Evolutionary conservation across 176 grass and related monocot species (phyloP).

Genomic region (Saccharum spontaneum): DNA sequence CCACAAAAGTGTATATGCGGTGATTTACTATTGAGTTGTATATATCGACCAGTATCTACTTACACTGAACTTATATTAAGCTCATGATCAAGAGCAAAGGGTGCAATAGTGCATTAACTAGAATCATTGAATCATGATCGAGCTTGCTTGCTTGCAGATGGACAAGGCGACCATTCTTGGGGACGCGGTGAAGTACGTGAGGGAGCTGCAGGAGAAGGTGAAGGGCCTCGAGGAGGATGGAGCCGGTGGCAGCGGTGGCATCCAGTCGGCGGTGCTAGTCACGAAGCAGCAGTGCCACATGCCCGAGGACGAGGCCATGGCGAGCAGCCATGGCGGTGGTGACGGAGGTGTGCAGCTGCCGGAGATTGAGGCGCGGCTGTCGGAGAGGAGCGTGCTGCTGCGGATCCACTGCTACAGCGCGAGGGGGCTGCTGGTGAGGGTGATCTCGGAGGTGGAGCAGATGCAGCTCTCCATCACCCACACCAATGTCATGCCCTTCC

Average conservation of each 20-base stretch:
- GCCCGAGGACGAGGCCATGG: neutral
- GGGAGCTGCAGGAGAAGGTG: slow-evolving; percentile 67
- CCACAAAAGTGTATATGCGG: too few species aligned
- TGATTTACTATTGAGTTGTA: neutral
- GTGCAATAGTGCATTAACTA: neutral
- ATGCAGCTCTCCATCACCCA: slow-evolving; percentile 60
- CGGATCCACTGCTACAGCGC: slow-evolving; percentile 60
- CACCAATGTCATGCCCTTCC: slow-evolving; percentile 75
- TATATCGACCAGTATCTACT: too few species aligned
- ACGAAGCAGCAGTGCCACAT: slow-evolving; percentile 29
- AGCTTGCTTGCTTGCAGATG: slow-evolving; percentile 34
- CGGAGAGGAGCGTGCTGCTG: slow-evolving; percentile 62
- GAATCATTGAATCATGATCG: neutral
- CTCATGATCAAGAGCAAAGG: neutral
- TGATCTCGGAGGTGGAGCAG: slow-evolving; percentile 72
- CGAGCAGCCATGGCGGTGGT: neutral
- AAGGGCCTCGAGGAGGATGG: slow-evolving; percentile 50
- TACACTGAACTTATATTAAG: too few species aligned
- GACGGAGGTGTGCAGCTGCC: slow-evolving; percentile 15
- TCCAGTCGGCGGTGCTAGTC: slow-evolving; percentile 48
- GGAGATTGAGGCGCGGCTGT: slow-evolving; percentile 66
- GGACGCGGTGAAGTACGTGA: slow-evolving; percentile 72
- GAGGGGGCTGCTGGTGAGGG: slow-evolving; percentile 54
- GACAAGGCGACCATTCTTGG: slow-evolving; percentile 86
- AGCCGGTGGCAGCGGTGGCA: neutral